Evolutionary conservation across 192 early-diverging fungal species (phyloP), one percentile per base, ranked within the genome.

Genomic region (Polychytrium aggregatum): DNA sequence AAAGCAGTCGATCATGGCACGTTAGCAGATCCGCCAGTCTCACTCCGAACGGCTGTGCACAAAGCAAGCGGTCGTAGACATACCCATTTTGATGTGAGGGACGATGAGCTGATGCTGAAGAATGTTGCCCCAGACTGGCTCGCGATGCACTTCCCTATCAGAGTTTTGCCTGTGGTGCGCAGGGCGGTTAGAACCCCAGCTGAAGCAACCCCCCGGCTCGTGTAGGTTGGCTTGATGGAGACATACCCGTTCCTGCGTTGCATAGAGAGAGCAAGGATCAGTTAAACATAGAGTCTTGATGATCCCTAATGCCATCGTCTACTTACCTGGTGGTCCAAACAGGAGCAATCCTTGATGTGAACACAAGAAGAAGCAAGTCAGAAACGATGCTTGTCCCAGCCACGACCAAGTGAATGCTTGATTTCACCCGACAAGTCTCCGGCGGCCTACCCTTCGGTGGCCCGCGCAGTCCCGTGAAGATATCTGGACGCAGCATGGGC

Each of bases 271-370:
- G n/a, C n/a, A n/a, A n/a, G n/a, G n/a, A n/a, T n/a, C n/a, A n/a
- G n/a, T n/a, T n/a, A n/a, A n/a, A n/a, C n/a, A n/a, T n/a, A n/a
- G n/a, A n/a, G n/a, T n/a, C n/a, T n/a, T n/a, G n/a, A n/a, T n/a
- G n/a, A n/a, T n/a, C n/a, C n/a, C n/a, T n/a, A n/a, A n/a, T n/a
- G n/a, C n/a, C n/a, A n/a, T n/a, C n/a, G n/a, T n/a, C n/a, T n/a
- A n/a, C n/a, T n/a, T n/a, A n/a, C 87, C 88, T 6, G 91, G 91
- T 10, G 91, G 89, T 2, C 91, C 91, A 69, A 90, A 94, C 14
- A 92, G 56, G 0, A 92, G 58, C 27, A 94, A 62, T 2, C 83
- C 72, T 70, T 18, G 36, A 38, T 13, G 31, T 2, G 30, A 20
- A 42, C 8, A 11, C 5, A 33, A 5, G 44, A n/a, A n/a, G n/a